phyloP scores from a whole-genome alignment of 345 rosid genomes.

The Pistacia integerrima region DNA sequence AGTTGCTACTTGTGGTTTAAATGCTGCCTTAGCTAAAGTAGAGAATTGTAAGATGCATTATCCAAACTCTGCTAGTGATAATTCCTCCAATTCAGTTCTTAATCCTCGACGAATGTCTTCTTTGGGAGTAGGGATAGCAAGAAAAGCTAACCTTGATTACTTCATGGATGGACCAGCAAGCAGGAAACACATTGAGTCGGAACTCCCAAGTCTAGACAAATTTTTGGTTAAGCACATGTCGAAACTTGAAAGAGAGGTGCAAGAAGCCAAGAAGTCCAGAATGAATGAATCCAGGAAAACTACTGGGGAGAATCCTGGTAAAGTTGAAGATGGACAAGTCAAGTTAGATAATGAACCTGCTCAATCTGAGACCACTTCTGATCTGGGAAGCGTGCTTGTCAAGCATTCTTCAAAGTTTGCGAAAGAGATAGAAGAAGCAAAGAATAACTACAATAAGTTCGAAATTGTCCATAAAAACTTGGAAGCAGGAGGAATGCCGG shows the following conservation, averaged over 20 bases:
- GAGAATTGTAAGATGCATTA: constrained; percentile 43
- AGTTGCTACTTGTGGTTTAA: constrained; percentile 94
- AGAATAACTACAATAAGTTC: constrained; percentile 34
- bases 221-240: constrained; percentile 78
- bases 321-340: constrained; percentile 15
- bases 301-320: constrained; percentile 9
- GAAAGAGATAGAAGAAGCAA: constrained; percentile 65
- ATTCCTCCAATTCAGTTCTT: constrained; percentile 28
- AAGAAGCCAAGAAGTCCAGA: constrained; percentile 64
- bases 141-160: constrained; percentile 32
- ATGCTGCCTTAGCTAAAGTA: constrained; percentile 79
- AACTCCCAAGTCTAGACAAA: constrained; percentile 80
- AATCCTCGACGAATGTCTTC: constrained; percentile 51
- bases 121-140: constrained; percentile 31
- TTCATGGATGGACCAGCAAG: constrained; percentile 27
- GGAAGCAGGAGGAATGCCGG: constrained; percentile 12
- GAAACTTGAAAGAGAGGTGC: constrained; percentile 79
- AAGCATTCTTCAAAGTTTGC: constrained; percentile 62
- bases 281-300: constrained; percentile 36
- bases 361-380: constrained; percentile 36
- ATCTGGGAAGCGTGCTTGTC: constrained; percentile 61
- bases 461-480: constrained; percentile 20
- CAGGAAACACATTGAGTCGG: constrained; percentile 40
- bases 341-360: constrained; percentile 1
- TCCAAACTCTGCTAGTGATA: constrained; percentile 29